phyloP scores from a whole-genome alignment of 2,329 filamentous ascomycete genomes.

The Epichloe glyceriae region DNA sequence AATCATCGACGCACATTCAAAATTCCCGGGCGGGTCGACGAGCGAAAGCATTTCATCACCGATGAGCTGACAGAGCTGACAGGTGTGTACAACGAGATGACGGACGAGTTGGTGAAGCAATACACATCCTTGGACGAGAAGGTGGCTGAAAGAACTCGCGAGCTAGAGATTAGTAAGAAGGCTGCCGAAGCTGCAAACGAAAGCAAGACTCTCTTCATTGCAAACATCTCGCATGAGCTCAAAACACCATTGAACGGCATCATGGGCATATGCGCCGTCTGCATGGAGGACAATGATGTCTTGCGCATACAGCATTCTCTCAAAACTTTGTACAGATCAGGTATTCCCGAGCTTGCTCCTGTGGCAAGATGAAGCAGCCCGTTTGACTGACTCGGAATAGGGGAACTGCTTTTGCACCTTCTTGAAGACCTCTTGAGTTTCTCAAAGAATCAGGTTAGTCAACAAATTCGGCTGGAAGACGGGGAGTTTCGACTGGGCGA shows the following conservation, averaged over 20 bases:
- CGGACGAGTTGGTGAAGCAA: constrained; percentile 75
- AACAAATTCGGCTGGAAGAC: constrained; percentile 69
- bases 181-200: constrained; percentile 91
- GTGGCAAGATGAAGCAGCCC: neutral
- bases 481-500: constrained; percentile 78
- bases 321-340: constrained; percentile 64
- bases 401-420: constrained; percentile 70
- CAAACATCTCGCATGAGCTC: constrained; percentile 78
- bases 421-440: constrained; percentile 85
- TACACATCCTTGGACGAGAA: constrained; percentile 76
- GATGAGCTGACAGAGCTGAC: constrained; percentile 81
- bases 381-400: constrained; percentile 1
- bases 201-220: constrained; percentile 94
- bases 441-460: constrained; percentile 87
- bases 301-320: constrained; percentile 68
- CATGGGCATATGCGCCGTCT: constrained; percentile 83
- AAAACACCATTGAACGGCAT: constrained; percentile 95
- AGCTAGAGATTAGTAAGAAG: constrained; percentile 81
- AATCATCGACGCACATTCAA: constrained; percentile 51
- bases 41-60: constrained; percentile 60
- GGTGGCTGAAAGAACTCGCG: constrained; percentile 67
- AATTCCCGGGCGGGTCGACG: constrained; percentile 71
- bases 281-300: constrained; percentile 81
- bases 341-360: constrained; percentile 1
- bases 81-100: constrained; percentile 84